Evolutionary conservation across 1,284 basidiomycete species (phyloP).

Genomic region (Heterobasidion parviporum): DNA sequence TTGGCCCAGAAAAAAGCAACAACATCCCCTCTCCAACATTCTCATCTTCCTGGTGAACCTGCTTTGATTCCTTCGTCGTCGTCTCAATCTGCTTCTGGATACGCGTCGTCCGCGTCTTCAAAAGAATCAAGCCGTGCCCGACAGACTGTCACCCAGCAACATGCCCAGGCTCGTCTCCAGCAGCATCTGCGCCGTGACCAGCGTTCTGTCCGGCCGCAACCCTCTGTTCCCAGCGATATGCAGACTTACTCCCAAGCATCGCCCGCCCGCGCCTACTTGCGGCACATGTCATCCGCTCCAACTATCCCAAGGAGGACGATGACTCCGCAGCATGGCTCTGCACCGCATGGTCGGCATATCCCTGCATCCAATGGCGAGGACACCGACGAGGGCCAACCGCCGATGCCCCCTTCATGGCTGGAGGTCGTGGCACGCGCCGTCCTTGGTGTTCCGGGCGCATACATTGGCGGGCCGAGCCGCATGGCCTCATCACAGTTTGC

Average conservation of each 20-base stretch:
- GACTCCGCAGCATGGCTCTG: background rate
- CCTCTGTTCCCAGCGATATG: constrained; percentile 19
- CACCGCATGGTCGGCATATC: background rate
- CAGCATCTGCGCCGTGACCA: background rate
- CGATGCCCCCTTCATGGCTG: constrained; percentile 55
- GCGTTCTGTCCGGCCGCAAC: constrained; percentile 14
- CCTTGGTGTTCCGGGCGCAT: constrained; percentile 36
- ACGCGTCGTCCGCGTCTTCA: constrained; percentile 1
- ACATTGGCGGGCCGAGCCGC: constrained; percentile 29
- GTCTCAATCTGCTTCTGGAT: constrained; percentile 10
- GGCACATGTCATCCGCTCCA: constrained; percentile 61
- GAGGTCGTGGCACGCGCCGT: constrained; percentile 55
- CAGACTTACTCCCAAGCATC: constrained; percentile 27
- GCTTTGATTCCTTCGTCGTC: constrained; percentile 1
- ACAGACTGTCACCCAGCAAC: background rate
- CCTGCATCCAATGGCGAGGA: background rate
- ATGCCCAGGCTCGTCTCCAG: background rate
- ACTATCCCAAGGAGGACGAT: constrained; percentile 29
- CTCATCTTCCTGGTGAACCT: background rate
- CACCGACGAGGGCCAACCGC: constrained; percentile 18
- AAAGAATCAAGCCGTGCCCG: background rate
- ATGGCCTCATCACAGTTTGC: background rate
- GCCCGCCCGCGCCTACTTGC: constrained; percentile 52
- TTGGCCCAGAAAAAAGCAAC: constrained; percentile 14
- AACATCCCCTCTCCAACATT: background rate